Percentiles rank a stretch among this genome's conserved stretches.
These are phyloP conservation scores for Rhodomyrtus psidioides DNA, from an alignment of 441 rosid genomes.

Conservation along the genomic window DNA sequence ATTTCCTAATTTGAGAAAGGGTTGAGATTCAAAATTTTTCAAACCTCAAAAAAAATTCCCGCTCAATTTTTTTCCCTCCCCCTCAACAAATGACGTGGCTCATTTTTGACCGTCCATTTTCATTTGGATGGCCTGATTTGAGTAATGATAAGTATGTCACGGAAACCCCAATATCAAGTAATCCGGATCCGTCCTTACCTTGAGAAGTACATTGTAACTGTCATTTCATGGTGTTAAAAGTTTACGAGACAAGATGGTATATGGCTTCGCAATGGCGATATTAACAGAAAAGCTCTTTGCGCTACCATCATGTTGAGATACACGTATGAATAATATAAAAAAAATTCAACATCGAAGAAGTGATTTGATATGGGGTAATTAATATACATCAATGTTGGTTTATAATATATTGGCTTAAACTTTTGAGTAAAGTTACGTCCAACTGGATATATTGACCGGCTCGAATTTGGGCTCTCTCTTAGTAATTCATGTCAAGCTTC, in stretches of 20 bases:
- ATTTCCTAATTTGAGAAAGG: no score
- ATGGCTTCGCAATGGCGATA: background rate
- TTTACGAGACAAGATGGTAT: background rate
- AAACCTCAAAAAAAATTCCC: no score
- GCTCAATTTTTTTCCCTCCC: no score
- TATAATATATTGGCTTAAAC: background rate
- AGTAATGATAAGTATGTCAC: no score
- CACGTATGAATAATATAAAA: background rate
- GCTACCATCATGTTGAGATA: background rate
- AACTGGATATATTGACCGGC: background rate
- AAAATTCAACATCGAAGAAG: background rate
- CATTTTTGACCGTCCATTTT: no score
- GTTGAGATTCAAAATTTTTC: no score
- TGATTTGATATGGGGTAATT: fast-evolving
- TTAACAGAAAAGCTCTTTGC: background rate
- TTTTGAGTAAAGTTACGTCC: background rate
- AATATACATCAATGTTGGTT: background rate
- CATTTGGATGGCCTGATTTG: no score
- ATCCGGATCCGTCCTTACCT: no score
- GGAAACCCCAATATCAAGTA: no score
- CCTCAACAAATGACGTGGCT: no score
- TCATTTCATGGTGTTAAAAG: background rate
- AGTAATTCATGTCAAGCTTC: background rate
- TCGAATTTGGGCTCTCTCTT: background rate
- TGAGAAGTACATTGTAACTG: background rate